These are phyloP conservation scores for Penicillium polonicum DNA, from an alignment of 2,329 filamentous ascomycete species.

Conservation along the genomic window DNA sequence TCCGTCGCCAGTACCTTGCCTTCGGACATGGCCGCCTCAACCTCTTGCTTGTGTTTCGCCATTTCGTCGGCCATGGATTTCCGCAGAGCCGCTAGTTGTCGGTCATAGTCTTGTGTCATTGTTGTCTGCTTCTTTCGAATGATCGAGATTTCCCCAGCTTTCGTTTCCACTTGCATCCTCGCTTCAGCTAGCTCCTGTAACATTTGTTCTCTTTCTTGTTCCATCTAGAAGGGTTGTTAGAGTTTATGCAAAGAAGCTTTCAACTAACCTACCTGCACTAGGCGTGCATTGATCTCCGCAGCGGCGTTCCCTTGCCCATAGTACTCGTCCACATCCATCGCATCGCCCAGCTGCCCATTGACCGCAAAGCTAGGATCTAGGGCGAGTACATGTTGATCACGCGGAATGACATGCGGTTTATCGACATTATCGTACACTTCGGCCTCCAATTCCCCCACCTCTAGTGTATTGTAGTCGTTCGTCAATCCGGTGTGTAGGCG, in stretches of 20 bases:
- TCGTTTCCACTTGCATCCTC: slow-evolving; percentile 47
- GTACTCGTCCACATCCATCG: slow-evolving; percentile 25
- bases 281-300: slow-evolving; percentile 17
- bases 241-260: neutral
- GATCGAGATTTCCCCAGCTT: slow-evolving; percentile 62
- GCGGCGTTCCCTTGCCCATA: slow-evolving; percentile 11
- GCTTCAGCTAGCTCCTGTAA: slow-evolving; percentile 40
- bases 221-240: slow-evolving; percentile 29
- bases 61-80: slow-evolving; percentile 55
- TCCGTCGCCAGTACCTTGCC: slow-evolving; percentile 58
- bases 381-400: slow-evolving; percentile 7
- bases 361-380: slow-evolving; percentile 8
- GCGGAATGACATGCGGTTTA: slow-evolving; percentile 12
- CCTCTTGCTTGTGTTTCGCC: slow-evolving; percentile 53
- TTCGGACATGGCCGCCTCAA: slow-evolving; percentile 55
- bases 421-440: slow-evolving; percentile 43
- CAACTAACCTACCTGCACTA: slow-evolving; percentile 28
- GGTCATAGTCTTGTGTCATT: slow-evolving; percentile 53
- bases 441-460: slow-evolving; percentile 46
- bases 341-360: slow-evolving; percentile 15
- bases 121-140: slow-evolving; percentile 59
- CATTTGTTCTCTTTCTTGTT: slow-evolving; percentile 42
- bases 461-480: slow-evolving; percentile 44
- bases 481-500: slow-evolving; percentile 37
- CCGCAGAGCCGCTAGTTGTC: slow-evolving; percentile 52